Percentiles rank a stretch among this genome's conserved stretches.
phyloP scores from a whole-genome alignment of 257 asterid genomes.

The Schizonepeta tenuifolia region DNA sequence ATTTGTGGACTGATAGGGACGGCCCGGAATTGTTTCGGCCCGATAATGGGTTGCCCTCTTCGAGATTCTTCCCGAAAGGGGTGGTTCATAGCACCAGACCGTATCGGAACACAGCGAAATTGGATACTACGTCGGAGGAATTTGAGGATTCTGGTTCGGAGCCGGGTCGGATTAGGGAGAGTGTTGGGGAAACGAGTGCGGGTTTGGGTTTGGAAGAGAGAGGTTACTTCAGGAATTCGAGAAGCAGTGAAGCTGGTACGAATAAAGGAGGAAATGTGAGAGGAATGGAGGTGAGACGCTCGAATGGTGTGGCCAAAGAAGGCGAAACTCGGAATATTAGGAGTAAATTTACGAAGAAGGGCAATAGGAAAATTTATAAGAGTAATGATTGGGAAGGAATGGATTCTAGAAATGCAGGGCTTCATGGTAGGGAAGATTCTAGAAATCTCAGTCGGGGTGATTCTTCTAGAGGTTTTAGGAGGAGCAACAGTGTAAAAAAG shows the following conservation, averaged over 20 bases:
- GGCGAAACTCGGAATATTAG: constrained; percentile 33
- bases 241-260: constrained; percentile 26
- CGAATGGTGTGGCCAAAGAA: constrained; percentile 29
- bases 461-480: constrained; percentile 32
- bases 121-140: constrained; percentile 28
- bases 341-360: constrained; percentile 44
- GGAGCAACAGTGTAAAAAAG: constrained; percentile 31
- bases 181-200: constrained; percentile 24
- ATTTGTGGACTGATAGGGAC: constrained; percentile 88
- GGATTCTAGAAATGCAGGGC: constrained; percentile 38
- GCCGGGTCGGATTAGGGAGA: constrained; percentile 3
- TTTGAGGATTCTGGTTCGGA: constrained; percentile 25
- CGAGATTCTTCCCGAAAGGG: constrained; percentile 92
- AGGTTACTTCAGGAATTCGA: constrained; percentile 24
- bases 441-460: constrained; percentile 17
- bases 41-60: constrained; percentile 57
- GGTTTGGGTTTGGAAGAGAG: constrained; percentile 25
- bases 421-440: constrained; percentile 26
- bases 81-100: constrained; percentile 85
- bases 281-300: constrained; percentile 22
- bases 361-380: constrained; percentile 35
- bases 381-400: constrained; percentile 38
- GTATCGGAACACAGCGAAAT: constrained; percentile 48
- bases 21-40: constrained; percentile 86
- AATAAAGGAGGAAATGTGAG: constrained; percentile 35